Percentiles rank a stretch among this genome's conserved stretches.
Evolutionary conservation across 164 flowering plant species (phyloP).

Genomic region (Piper longum): DNA sequence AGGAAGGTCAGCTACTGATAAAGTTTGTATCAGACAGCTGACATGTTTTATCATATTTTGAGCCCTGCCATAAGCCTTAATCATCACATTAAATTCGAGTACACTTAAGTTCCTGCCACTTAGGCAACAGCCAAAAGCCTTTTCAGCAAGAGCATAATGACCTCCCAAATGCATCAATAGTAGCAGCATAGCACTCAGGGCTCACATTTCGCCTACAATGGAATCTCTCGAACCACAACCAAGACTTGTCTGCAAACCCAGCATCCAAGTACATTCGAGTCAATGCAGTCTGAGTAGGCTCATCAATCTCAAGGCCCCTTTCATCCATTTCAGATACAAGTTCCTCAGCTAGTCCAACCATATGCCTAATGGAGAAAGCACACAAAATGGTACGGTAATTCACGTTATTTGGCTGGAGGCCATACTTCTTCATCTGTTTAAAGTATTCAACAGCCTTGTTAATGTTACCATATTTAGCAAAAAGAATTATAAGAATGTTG

Average conservation of each 20-base stretch:
- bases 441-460: slow-evolving; percentile 43
- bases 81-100: slow-evolving; percentile 82
- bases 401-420: slow-evolving; percentile 59
- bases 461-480: slow-evolving; percentile 54
- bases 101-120: slow-evolving; percentile 34
- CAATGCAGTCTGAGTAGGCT: slow-evolving; percentile 73
- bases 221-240: slow-evolving; percentile 83
- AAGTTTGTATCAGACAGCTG: slow-evolving; percentile 55
- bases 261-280: slow-evolving; percentile 84
- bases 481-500: slow-evolving; percentile 74
- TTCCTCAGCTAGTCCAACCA: slow-evolving; percentile 66
- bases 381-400: slow-evolving; percentile 77
- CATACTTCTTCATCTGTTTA: slow-evolving; percentile 48
- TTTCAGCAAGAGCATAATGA: slow-evolving; percentile 68
- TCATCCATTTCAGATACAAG: slow-evolving; percentile 68
- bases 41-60: slow-evolving; percentile 51
- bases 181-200: slow-evolving; percentile 82
- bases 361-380: slow-evolving; percentile 72
- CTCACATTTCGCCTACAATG: slow-evolving; percentile 55
- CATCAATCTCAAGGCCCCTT: slow-evolving; percentile 57
- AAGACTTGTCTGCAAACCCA: slow-evolving; percentile 55
- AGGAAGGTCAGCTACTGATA: slow-evolving; percentile 62
- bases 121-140: slow-evolving; percentile 55
- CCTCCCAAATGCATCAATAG: slow-evolving; percentile 89
- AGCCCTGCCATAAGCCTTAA: slow-evolving; percentile 84